Conservation (phyloP, 2,329 filamentous ascomycete species). For the Colletotrichum tropicale region DNA sequence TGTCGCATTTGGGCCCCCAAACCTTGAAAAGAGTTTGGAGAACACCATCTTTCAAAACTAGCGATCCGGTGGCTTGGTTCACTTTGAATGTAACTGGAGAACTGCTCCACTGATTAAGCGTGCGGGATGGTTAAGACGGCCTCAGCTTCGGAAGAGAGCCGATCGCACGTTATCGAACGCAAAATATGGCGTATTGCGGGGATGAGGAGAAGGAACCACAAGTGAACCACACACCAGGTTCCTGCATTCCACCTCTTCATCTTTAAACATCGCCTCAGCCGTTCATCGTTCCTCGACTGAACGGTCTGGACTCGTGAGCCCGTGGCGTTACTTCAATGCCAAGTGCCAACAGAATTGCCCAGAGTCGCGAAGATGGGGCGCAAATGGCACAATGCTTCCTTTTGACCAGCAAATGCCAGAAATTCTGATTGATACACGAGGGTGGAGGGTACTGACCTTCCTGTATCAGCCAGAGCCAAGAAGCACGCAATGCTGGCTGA, state of each 20-base stretch:
- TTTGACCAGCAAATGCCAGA: background rate
- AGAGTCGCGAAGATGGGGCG: background rate
- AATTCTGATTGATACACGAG: background rate
- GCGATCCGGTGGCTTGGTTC: background rate
- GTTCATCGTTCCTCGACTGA: background rate
- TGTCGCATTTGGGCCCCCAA: background rate
- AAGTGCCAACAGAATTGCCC: background rate
- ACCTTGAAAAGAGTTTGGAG: background rate
- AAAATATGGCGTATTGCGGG: background rate
- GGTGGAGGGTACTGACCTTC: background rate
- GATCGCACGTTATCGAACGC: background rate
- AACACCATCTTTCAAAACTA: background rate
- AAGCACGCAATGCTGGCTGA: slow-evolving; percentile 15
- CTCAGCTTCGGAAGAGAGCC: background rate
- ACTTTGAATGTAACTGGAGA: background rate
- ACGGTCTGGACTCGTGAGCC: background rate
- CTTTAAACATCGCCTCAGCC: background rate
- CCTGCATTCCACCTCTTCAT: background rate
- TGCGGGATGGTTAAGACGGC: too few relatives aligned
- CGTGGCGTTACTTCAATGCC: background rate
- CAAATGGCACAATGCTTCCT: background rate
- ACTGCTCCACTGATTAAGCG: background rate
- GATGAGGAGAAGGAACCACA: background rate
- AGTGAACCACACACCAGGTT: too few relatives aligned
- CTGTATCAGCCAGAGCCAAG: slow-evolving; percentile 16